Evolutionary conservation across 805 yeast genomes (phyloP).

Genomic region (Schizosaccharomyces japonicus): DNA sequence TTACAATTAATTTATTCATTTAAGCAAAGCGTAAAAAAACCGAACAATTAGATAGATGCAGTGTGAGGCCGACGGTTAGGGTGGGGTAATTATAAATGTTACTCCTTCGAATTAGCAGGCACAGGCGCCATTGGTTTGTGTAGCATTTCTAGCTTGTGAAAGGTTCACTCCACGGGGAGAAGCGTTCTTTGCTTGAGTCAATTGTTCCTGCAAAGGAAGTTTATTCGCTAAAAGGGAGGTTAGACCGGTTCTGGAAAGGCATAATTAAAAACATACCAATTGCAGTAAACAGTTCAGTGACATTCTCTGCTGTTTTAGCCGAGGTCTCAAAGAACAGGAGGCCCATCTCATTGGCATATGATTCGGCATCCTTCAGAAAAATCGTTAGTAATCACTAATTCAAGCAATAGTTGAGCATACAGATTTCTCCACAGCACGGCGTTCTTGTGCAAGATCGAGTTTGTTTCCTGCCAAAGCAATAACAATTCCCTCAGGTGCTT

Average conservation of each 20-base stretch:
- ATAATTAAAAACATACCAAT: too few relatives aligned
- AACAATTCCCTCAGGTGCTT: slow-evolving; percentile 47
- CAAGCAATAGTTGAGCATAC: neutral
- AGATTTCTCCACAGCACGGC: slow-evolving; percentile 22
- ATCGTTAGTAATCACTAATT: neutral
- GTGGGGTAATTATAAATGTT: too few relatives aligned
- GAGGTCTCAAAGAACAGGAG: slow-evolving; percentile 60
- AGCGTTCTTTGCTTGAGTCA: neutral
- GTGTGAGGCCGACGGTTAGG: too few relatives aligned
- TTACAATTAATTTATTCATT: neutral
- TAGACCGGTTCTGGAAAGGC: too few relatives aligned
- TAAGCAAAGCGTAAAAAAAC: neutral
- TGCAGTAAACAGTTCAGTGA: slow-evolving; percentile 24
- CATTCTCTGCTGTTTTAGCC: slow-evolving; percentile 48
- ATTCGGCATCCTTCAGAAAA: slow-evolving; percentile 38
- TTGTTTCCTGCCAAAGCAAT: slow-evolving; percentile 81
- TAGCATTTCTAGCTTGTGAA: neutral
- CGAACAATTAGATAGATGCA: too few relatives aligned
- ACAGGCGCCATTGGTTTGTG: neutral
- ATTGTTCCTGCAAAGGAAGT: neutral
- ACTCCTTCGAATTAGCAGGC: neutral
- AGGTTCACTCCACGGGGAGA: neutral
- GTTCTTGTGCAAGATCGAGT: slow-evolving; percentile 29
- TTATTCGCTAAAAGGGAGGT: too few relatives aligned
- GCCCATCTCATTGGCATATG: slow-evolving; percentile 75